These are phyloP conservation scores for Chamaenerion angustifolium DNA, from an alignment of 345 rosid genomes.

Conservation along the genomic window DNA sequence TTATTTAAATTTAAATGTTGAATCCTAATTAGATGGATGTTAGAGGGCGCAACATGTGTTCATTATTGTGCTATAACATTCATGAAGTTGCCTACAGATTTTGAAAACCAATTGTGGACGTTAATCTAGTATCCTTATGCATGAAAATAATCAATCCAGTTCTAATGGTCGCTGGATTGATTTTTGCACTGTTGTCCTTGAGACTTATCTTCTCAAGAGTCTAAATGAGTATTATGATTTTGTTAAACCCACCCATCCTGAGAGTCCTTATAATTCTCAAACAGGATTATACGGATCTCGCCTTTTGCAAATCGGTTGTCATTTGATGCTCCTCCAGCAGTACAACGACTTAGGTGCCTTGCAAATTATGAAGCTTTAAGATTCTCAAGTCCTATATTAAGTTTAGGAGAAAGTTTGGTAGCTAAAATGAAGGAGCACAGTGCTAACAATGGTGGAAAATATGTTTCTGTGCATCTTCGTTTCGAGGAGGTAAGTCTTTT, in stretches of 20 bases:
- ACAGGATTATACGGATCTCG: conserved; percentile 92
- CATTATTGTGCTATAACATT: too few species aligned
- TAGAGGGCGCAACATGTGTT: too few species aligned
- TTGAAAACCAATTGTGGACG: not conserved
- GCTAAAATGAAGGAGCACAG: conserved; percentile 91
- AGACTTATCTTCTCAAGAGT: too few species aligned
- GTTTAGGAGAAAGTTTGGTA: conserved; percentile 69
- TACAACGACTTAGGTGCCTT: conserved; percentile 86
- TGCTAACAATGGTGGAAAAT: conserved; percentile 61
- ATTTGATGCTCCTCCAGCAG: conserved; percentile 84
- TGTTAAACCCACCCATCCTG: too few species aligned
- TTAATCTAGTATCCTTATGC: too few species aligned
- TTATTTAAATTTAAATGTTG: too few species aligned
- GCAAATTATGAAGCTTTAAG: conserved; percentile 85
- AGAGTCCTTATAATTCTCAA: conserved; percentile 1
- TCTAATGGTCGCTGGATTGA: too few species aligned
- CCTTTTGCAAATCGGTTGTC: conserved; percentile 99
- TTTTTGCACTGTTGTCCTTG: too few species aligned
- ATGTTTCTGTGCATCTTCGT: conserved; percentile 93
- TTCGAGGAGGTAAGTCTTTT: conserved; percentile 81
- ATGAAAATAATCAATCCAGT: too few species aligned
- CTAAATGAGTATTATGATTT: too few species aligned
- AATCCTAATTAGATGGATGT: too few species aligned
- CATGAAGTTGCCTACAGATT: too few species aligned
- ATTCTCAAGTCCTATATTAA: conserved; percentile 64